Evolutionary conservation across 148 eudicot genomes (phyloP).

Genomic region (Vaccinium vitisidaea): DNA sequence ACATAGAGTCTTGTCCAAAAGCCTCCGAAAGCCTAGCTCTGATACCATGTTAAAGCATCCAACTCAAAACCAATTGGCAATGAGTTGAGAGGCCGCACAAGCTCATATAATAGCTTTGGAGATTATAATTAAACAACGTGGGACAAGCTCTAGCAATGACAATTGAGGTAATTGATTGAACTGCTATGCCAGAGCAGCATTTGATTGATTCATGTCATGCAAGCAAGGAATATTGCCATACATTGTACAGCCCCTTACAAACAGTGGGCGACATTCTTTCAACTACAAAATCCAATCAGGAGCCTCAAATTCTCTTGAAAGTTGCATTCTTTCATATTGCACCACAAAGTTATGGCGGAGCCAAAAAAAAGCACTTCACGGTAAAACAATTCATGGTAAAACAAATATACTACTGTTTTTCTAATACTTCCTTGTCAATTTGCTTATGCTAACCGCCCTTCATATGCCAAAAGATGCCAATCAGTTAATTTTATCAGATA

Average conservation of each 20-base stretch:
- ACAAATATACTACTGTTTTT: not conserved
- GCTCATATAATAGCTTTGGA: no score
- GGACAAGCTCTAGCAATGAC: not conserved
- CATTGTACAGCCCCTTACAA: not conserved
- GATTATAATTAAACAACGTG: no score
- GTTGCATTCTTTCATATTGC: not conserved
- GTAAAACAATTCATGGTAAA: not conserved
- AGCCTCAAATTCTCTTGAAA: not conserved
- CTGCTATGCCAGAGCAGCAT: not conserved
- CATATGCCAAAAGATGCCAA: not conserved
- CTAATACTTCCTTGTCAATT: not conserved
- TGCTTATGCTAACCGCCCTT: not conserved
- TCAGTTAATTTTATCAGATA: not conserved
- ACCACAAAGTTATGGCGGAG: not conserved
- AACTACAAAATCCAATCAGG: not conserved
- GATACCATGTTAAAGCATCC: no score
- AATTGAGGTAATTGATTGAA: not conserved
- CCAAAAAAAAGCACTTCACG: not conserved
- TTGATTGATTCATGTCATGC: conserved; percentile 4
- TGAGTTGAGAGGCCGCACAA: no score
- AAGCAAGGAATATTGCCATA: not conserved
- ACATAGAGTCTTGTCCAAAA: no score
- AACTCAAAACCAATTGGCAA: no score
- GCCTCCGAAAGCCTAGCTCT: no score
- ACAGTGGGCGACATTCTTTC: not conserved